phyloP scores from a whole-genome alignment of 495 filamentous ascomycete genomes.

The Penicillium goetzii region DNA sequence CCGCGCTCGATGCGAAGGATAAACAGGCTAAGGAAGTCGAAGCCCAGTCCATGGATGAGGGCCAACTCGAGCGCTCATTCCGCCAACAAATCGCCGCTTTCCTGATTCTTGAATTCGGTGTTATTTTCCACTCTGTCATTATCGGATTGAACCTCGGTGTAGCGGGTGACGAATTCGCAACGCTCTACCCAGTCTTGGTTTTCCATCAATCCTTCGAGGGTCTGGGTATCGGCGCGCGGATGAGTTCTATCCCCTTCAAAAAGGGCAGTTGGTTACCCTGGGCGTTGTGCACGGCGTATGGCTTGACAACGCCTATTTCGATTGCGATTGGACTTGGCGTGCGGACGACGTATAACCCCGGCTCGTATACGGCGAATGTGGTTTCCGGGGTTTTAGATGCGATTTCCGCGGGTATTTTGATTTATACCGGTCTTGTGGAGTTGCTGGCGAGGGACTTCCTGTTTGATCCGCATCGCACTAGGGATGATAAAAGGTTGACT shows the following conservation, averaged over 20 bases:
- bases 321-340: conserved; percentile 47
- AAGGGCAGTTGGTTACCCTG: conserved; percentile 40
- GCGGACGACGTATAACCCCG: conserved; percentile 44
- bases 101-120: conserved; percentile 66
- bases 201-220: conserved; percentile 44
- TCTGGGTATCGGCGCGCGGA: conserved; percentile 42
- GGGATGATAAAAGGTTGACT: conserved; percentile 36
- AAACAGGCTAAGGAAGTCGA: conserved; percentile 26
- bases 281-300: conserved; percentile 40
- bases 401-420: conserved; percentile 43
- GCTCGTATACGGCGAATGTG: conserved; percentile 42
- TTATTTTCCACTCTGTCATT: conserved; percentile 75
- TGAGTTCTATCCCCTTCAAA: conserved; percentile 54
- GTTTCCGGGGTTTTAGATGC: conserved; percentile 46
- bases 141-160: conserved; percentile 73
- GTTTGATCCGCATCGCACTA: conserved; percentile 44
- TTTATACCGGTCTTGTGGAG: conserved; percentile 49
- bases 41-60: conserved; percentile 14
- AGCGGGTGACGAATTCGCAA: conserved; percentile 61
- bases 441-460: conserved; percentile 45
- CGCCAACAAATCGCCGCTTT: conserved; percentile 47
- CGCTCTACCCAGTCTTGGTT: conserved; percentile 69
- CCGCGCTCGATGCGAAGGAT: not conserved
- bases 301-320: conserved; percentile 43
- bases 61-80: conserved; percentile 31